A percentile compares a stretch with the other conserved stretches of the same genome.
These are phyloP conservation scores for Tardiomyces depauwii DNA, from an alignment of 1,139 yeast species.

Conservation along the genomic window DNA sequence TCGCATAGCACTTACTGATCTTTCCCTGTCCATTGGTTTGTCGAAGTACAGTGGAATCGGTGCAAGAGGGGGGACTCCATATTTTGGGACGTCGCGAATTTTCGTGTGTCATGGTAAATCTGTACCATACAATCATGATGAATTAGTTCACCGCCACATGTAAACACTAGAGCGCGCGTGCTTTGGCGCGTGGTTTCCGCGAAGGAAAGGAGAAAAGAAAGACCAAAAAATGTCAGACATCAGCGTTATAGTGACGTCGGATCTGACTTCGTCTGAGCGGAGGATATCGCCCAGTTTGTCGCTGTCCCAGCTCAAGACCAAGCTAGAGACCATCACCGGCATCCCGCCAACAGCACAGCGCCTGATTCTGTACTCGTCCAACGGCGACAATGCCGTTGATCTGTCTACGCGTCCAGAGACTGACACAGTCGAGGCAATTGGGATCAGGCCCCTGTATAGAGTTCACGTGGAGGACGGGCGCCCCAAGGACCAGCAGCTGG, in stretches of 20 bases:
- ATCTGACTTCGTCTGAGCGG: constrained; percentile 59
- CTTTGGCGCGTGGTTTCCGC: background rate
- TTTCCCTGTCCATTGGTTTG: too few species aligned
- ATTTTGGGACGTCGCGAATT: too few species aligned
- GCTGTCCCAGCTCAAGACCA: constrained; percentile 40
- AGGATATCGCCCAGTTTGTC: constrained; percentile 57
- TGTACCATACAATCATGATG: background rate
- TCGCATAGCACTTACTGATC: too few species aligned
- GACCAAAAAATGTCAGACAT: constrained; percentile 17
- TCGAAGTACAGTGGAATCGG: too few species aligned
- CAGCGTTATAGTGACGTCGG: constrained; percentile 49
- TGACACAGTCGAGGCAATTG: constrained; percentile 43
- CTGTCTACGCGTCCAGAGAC: constrained; percentile 34
- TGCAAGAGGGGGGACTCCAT: too few species aligned
- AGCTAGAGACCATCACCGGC: constrained; percentile 69
- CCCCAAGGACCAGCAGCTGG: constrained; percentile 23
- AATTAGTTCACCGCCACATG: background rate
- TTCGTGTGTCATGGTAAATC: too few species aligned
- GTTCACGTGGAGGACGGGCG: constrained; percentile 28
- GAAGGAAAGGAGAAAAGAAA: background rate
- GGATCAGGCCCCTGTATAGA: constrained; percentile 30
- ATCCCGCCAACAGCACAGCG: constrained; percentile 52
- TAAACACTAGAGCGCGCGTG: background rate
- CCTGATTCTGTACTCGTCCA: constrained; percentile 38
- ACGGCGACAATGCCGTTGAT: constrained; percentile 28